Evolutionary conservation across 345 rosid genomes (phyloP), one percentile per base, ranked within the genome.

Genomic region (Ceriops decandra): DNA sequence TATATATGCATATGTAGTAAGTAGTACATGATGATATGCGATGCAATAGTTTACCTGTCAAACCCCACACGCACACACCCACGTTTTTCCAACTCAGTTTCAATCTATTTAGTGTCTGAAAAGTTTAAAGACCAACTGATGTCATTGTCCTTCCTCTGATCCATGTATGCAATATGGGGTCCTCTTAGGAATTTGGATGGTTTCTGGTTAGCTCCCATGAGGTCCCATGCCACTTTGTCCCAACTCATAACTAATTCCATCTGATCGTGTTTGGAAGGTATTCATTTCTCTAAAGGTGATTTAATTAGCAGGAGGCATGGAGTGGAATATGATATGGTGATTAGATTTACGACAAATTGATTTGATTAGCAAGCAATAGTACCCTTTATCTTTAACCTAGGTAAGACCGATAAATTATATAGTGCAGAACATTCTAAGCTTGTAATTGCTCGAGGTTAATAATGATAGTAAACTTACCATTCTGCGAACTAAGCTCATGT

Each of bases 111-210:
- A 36, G 42, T 60, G 83, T 82, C 78, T 72, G 83, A 70, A 79
- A 76, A 74, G 72, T 70, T 77, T 76, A 10, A 38, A 82, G 80
- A 77, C 78, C 78, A 49, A 70, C 56, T n/a, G 70, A 72, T 7
- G 42, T 26, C 68, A 17, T 67, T 74, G 83, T 69, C 83, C 10
- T 72, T 51, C 68, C 31, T 71, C 68, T 54, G 6, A 47, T 33
- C 72, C 35, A 59, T 68, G 21, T 61, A 62, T 20, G 26, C 28
- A 35, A 35, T 42, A 75, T 69, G 66, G 69, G 22, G 22, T 30
- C 77, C 53, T 59, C 57, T 53, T 17, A 0, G 52, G 26, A 57
- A 20, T 6, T 49, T 35, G 33, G 38, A 51, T 27, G 19, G 62
- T 51, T 13, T 63, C 32, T 27, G n/a, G 30, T 42, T 27, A 0